A percentile compares a stretch with the other conserved stretches of the same genome.
Evolutionary conservation across 2,329 filamentous ascomycete genomes (phyloP).

Genomic region (Nemania sp.): DNA sequence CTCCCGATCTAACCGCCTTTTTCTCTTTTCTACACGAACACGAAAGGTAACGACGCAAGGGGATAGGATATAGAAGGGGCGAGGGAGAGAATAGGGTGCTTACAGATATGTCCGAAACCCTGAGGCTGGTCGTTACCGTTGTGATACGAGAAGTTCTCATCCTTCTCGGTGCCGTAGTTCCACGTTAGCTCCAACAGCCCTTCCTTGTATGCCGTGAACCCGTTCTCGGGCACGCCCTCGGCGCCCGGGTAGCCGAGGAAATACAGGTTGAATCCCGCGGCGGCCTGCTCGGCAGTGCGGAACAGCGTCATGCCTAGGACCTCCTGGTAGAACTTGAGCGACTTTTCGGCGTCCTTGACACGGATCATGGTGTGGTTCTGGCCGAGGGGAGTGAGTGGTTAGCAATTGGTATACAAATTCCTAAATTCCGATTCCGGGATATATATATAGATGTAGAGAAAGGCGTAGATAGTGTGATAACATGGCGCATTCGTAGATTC

Average conservation of each 20-base stretch:
- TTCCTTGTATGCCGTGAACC: slow-evolving; percentile 75
- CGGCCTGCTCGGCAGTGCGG: slow-evolving; percentile 76
- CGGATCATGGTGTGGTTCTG: slow-evolving; percentile 95
- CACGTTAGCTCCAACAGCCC: slow-evolving; percentile 92
- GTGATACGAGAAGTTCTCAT: slow-evolving; percentile 86
- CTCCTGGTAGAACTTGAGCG: slow-evolving; percentile 84
- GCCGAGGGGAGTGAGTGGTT: not conserved
- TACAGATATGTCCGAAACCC: slow-evolving; percentile 94
- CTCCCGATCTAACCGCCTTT: too few relatives aligned
- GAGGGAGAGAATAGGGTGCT: slow-evolving; percentile 51
- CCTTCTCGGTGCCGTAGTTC: slow-evolving; percentile 86
- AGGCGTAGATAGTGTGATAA: not conserved
- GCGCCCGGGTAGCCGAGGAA: slow-evolving; percentile 83
- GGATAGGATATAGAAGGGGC: not conserved
- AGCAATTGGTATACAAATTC: not conserved
- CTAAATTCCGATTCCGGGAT: too few relatives aligned
- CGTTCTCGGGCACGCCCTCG: slow-evolving; percentile 64
- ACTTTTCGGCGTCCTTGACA: slow-evolving; percentile 83
- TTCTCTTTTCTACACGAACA: not conserved
- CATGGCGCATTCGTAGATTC: not conserved
- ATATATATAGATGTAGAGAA: too few relatives aligned
- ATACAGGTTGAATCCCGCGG: slow-evolving; percentile 87
- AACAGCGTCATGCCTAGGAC: slow-evolving; percentile 88
- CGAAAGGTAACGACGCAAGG: not conserved
- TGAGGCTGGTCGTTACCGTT: slow-evolving; percentile 92